Base-by-base conservation (phyloP, 352 stramenopile species). In the Globisporangium carolinianum region DNA sequence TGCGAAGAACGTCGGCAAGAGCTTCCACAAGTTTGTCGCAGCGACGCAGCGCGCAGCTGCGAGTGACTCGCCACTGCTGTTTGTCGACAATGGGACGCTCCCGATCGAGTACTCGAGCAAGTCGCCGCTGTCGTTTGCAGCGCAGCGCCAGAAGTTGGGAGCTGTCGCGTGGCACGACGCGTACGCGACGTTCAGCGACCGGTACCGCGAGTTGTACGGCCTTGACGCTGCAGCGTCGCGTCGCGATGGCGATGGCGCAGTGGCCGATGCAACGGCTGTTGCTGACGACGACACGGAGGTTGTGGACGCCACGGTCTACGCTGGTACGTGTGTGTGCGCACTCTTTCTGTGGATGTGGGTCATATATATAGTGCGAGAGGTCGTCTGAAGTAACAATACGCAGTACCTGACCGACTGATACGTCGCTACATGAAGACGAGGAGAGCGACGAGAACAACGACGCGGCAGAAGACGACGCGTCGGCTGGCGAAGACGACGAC, bases 101-200 rank as follows among this genome's bases (percentile, higher is more conserved):
- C 79, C 79, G 15, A 89, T 91, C 52, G 81, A 91, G 63, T 91
- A 86, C 63, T 89, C 82, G 51, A 91, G 72, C 69, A 86, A 87
- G 53, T 76, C 78, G 58, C 68, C 82, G 5, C 66, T 74, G 18
- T 67, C 79, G 17, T 56, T 87, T 36, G 62, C 70, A 1, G 59
- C 71, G 17, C 72, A 82, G 58, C 80, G 70, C 58, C 69, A 76
- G 37, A 72, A 82, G 32, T 75, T 67, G 32, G 65, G 76, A 11
- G 46, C 67, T 8, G 63, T 75, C 50, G 73, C 83, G 57, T 91
- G 82, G 82, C 78, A 76, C 43, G 72, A 83, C 41, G 69, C 78
- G n/a, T 91, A 84, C 65, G 69, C 68, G 47, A 67, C 79, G 55
- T 91, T 89, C 55, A 91, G 79, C 62, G 69, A 75, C 35, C 74